Conservation (phyloP, 78 protist genomes). For the Paratrimastix pyriformis region DNA sequence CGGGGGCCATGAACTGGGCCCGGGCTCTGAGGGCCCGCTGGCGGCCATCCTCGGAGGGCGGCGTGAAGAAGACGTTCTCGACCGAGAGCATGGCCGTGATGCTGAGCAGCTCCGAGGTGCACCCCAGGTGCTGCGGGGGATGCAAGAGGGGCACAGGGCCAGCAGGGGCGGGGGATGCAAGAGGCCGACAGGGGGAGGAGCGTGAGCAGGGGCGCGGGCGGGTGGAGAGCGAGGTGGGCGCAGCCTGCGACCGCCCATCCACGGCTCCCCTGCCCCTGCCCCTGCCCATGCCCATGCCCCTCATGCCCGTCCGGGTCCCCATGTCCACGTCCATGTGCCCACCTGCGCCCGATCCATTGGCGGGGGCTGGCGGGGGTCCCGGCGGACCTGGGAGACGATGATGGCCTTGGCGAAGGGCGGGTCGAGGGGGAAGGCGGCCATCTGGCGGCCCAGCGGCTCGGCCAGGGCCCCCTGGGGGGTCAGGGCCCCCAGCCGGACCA, state of each 20-base stretch:
- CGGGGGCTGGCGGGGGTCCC: no score
- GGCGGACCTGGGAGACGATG: not conserved
- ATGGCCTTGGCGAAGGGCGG: not conserved
- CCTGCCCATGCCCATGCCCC: no score
- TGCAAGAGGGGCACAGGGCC: no score
- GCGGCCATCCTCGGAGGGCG: not conserved
- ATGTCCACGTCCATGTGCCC: no score
- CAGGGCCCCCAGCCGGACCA: constrained; percentile 23
- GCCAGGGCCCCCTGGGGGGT: not conserved
- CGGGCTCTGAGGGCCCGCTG: not conserved
- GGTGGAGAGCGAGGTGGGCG: no score
- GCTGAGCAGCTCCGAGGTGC: not conserved
- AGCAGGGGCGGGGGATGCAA: no score
- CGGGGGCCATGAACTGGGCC: not conserved
- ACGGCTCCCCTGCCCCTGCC: no score
- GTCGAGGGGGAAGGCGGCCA: not conserved
- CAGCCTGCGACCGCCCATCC: no score
- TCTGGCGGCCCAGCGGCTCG: not conserved
- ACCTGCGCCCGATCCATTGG: no score
- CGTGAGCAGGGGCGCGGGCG: no score
- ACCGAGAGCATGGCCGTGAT: constrained; percentile 3
- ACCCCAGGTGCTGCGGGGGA: not conserved
- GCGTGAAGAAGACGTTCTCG: not conserved
- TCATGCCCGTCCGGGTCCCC: no score
- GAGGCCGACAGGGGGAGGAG: no score